Conservation (phyloP, 1,139 yeast species). For the Candida pseudoviswanathii region DNA sequence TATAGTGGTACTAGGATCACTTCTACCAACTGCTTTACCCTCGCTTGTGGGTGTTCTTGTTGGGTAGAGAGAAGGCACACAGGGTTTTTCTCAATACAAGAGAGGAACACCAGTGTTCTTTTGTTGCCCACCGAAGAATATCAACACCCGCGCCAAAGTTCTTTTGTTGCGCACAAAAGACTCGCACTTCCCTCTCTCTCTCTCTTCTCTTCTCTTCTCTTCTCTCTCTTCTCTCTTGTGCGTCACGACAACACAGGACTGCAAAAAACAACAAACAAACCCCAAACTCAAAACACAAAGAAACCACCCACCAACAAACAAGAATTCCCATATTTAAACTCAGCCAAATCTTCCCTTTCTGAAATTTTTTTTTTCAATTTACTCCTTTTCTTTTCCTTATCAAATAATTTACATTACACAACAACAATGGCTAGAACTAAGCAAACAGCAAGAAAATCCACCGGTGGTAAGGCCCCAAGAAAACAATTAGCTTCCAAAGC, state of each 20-base stretch:
- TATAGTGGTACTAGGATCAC: too few species aligned
- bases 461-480: conserved; percentile 99
- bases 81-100: background rate
- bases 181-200: background rate
- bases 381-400: background rate
- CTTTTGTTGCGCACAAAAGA: conserved; percentile 4
- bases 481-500: conserved; percentile 99
- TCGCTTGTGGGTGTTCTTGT: too few species aligned
- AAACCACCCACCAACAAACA: background rate
- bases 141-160: background rate
- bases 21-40: too few species aligned
- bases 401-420: conserved; percentile 1
- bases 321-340: conserved; percentile 1
- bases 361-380: background rate
- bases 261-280: background rate
- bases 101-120: background rate
- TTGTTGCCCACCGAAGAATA: conserved; percentile 1
- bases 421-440: conserved; percentile 92
- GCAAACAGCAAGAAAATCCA: conserved; percentile 98
- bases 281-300: background rate
- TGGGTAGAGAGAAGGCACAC: background rate
- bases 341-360: background rate
- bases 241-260: background rate
- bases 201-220: background rate
- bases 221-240: background rate